phyloP scores from a whole-genome alignment of 495 filamentous ascomycete genomes.

The Xylaria acuta region DNA sequence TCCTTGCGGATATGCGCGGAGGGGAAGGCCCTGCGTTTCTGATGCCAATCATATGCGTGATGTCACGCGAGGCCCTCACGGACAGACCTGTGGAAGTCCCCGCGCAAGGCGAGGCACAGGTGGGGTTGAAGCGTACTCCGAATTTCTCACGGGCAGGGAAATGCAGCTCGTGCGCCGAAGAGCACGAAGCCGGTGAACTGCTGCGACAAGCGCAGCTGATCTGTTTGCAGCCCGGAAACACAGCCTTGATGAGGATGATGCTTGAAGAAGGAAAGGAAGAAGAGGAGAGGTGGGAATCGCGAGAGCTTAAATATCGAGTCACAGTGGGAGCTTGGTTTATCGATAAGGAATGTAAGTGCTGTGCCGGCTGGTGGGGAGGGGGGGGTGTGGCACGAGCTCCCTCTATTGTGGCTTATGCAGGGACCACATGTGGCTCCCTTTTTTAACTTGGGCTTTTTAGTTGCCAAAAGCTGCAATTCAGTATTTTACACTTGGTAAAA shows the following conservation, averaged over 20 bases:
- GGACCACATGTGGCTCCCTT: too few relatives aligned
- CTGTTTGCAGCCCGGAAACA: constrained; percentile 99
- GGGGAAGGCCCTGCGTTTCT: constrained; percentile 84
- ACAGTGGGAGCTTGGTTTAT: constrained; percentile 35
- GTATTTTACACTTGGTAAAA: background rate
- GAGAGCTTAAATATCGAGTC: constrained; percentile 36
- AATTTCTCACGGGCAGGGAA: constrained; percentile 98
- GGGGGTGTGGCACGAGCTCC: constrained; percentile 29
- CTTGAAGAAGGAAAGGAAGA: constrained; percentile 60
- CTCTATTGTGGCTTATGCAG: background rate
- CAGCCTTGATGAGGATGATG: constrained; percentile 95
- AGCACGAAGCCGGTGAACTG: constrained; percentile 42
- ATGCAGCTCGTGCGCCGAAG: constrained; percentile 39
- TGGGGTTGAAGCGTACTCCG: constrained; percentile 93
- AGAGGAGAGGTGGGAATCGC: constrained; percentile 29
- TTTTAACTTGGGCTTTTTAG: background rate
- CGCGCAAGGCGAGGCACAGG: constrained; percentile 45
- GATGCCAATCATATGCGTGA: constrained; percentile 95
- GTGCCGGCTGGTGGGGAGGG: constrained; percentile 23
- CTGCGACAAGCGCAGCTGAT: constrained; percentile 52
- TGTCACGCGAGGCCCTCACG: constrained; percentile 92
- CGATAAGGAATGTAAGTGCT: constrained; percentile 28
- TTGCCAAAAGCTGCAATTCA: background rate
- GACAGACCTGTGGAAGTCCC: constrained; percentile 65
- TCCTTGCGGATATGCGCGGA: constrained; percentile 50